These are phyloP conservation scores for Auriscalpium vulgare DNA, from an alignment of 768 basidiomycete genomes.

Conservation along the genomic window DNA sequence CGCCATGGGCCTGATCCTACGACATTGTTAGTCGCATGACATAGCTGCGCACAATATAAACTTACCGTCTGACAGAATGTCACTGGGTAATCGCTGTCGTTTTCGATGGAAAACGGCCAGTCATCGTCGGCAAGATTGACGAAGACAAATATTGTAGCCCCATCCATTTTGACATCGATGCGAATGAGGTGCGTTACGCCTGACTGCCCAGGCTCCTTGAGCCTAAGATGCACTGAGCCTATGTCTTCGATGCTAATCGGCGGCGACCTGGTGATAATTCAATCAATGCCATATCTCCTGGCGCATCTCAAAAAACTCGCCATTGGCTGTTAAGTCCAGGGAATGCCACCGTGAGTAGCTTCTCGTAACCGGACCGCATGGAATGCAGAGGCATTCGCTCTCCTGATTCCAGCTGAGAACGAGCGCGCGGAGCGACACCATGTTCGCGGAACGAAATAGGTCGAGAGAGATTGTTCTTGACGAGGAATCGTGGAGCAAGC, in stretches of 20 bases:
- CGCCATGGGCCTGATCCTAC: slow-evolving; percentile 30
- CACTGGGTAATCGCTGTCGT: slow-evolving; percentile 69
- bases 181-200: slow-evolving; percentile 49
- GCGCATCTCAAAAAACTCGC: slow-evolving; percentile 23
- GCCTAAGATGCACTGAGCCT: slow-evolving; percentile 70
- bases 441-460: slow-evolving; percentile 81
- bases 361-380: slow-evolving; percentile 58
- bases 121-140: slow-evolving; percentile 55
- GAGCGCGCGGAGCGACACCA: slow-evolving; percentile 57
- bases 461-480: slow-evolving; percentile 71
- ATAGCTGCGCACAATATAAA: neutral
- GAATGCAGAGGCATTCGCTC: slow-evolving; percentile 62
- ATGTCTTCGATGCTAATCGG: slow-evolving; percentile 91
- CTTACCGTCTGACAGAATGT: slow-evolving; percentile 68
- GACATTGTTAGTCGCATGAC: slow-evolving; percentile 1
- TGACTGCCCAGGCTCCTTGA: slow-evolving; percentile 36
- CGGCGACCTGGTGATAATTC: slow-evolving; percentile 57
- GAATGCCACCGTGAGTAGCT: slow-evolving; percentile 76
- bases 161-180: slow-evolving; percentile 75
- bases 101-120: slow-evolving; percentile 92
- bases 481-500: slow-evolving; percentile 80
- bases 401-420: slow-evolving; percentile 54
- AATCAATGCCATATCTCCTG: neutral
- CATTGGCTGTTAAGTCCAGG: slow-evolving; percentile 81
- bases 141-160: slow-evolving; percentile 83